Evolutionary conservation across 257 asterid genomes (phyloP), one percentile per base, ranked within the genome.

Genomic region (Rubia yunnanensis): DNA sequence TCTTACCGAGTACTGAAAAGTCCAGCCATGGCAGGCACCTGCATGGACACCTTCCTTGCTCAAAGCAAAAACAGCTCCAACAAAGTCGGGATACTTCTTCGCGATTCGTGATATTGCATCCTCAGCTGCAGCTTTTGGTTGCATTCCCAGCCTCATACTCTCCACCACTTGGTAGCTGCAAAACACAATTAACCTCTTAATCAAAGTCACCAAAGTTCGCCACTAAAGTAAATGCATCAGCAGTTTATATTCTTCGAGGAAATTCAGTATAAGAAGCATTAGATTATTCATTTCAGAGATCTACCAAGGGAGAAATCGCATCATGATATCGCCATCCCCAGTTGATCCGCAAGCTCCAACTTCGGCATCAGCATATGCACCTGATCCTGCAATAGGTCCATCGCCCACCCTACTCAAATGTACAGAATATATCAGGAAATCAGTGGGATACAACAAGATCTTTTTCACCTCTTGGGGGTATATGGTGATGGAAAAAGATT

Each of bases 261-360:
- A 15, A 44, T 14, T 15, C 52, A 15, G 20, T 17, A 44, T 4
- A 44, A 32, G 36, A 32, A 44, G 50, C 20, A 15, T 14, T 3
- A 68, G 61, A 11, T 3, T 17, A 24, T 9, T 64, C 11, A 5
- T 49, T 67, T 20, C 13, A 68, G 31, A 5, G 31, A 58, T 60
- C 36, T 81, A 92, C 99, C 99, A 89, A 17, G 99, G 99, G 73
- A 92, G 96, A 76, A 92, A 89, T 67, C 99, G 95, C 99, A 92
- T 92, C 99, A 92, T 92, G 80, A 86, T 77, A 76, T 92, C 99
- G 17, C 99, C 99, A 82, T 92, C 99, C 26, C 99, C 99, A 38
- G 90, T 87, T 67, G 96, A 96, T 65, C 99, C 99, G 49, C 99
- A 92, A 49, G 97, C 97, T 76, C 99, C 99, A 44, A 87, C 86